Conservation (phyloP, 2,329 filamentous ascomycete genomes). For the Cladosporium phlei region DNA sequence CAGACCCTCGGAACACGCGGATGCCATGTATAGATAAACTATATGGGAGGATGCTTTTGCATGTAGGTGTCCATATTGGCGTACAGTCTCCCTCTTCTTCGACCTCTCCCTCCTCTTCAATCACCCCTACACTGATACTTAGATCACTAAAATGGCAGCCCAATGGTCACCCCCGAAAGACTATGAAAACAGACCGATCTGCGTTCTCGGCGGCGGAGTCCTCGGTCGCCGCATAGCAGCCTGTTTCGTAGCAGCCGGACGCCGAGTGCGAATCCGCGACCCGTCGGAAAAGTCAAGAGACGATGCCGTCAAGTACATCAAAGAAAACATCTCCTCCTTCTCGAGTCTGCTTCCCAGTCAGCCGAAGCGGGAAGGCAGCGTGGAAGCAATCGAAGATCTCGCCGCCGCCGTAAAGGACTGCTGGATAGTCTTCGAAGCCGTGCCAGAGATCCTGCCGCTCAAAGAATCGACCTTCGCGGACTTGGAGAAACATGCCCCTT, state of each 20-base stretch:
- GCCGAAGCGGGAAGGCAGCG: slow-evolving; percentile 22
- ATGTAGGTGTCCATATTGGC: too few species aligned
- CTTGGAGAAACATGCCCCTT: slow-evolving; percentile 40
- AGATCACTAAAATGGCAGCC: too few species aligned
- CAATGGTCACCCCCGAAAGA: slow-evolving; percentile 13
- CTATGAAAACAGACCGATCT: slow-evolving; percentile 30
- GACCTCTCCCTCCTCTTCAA: too few species aligned
- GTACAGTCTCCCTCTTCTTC: too few species aligned
- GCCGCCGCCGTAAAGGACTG: slow-evolving; percentile 40
- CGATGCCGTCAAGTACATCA: slow-evolving; percentile 39
- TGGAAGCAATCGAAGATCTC: slow-evolving; percentile 36
- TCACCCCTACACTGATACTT: too few species aligned
- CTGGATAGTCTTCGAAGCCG: slow-evolving; percentile 53
- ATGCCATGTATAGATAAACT: too few species aligned
- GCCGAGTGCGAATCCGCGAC: slow-evolving; percentile 42
- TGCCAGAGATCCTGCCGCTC: slow-evolving; percentile 36
- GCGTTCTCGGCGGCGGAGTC: slow-evolving; percentile 41
- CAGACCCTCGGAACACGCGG: too few species aligned
- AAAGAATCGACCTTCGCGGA: slow-evolving; percentile 48
- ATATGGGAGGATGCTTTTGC: too few species aligned
- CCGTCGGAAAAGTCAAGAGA: slow-evolving; percentile 35
- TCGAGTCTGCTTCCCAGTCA: slow-evolving; percentile 8
- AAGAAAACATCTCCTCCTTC: slow-evolving; percentile 32
- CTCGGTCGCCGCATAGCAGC: slow-evolving; percentile 41
- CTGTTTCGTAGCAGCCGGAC: slow-evolving; percentile 34